phyloP scores from a whole-genome alignment of 805 yeast species.

The Candida tallmaniae region DNA sequence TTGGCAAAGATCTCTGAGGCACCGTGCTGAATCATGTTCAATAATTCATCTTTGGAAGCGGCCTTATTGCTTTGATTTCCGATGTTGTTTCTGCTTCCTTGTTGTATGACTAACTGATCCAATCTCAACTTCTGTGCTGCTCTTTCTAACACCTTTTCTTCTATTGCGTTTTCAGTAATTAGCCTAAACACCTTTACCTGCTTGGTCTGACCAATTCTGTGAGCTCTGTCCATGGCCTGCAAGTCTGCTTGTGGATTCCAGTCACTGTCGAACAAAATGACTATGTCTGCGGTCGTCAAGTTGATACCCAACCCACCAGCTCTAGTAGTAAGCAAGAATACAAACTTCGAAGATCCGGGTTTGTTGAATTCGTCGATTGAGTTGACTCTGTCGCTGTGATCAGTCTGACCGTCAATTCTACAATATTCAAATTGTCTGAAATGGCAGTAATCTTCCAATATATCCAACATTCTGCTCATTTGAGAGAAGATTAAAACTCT shows the following conservation, averaged over 20 bases:
- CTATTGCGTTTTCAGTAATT: conserved; percentile 78
- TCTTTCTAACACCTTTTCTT: conserved; percentile 75
- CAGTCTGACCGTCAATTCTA: conserved; percentile 81
- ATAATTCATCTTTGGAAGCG: conserved; percentile 63
- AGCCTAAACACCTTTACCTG: conserved; percentile 78
- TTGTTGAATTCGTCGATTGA: conserved; percentile 77
- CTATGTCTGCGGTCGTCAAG: conserved; percentile 76
- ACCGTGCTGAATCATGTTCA: conserved; percentile 81
- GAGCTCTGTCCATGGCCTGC: conserved; percentile 89
- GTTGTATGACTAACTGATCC: conserved; percentile 81
- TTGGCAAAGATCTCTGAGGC: conserved; percentile 58
- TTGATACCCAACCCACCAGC: conserved; percentile 91
- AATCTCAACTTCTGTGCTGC: conserved; percentile 76
- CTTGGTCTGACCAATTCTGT: conserved; percentile 81
- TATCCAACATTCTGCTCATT: conserved; percentile 79
- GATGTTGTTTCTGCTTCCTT: conserved; percentile 47
- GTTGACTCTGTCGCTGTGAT: conserved; percentile 67
- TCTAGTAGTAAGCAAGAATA: conserved; percentile 75
- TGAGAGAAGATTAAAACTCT: conserved; percentile 77
- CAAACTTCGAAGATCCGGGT: conserved; percentile 68
- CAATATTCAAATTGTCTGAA: conserved; percentile 69
- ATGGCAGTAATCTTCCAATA: conserved; percentile 71
- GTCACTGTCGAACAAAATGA: conserved; percentile 71
- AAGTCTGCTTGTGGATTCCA: conserved; percentile 91
- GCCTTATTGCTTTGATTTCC: conserved; percentile 34